A percentile compares a stretch with the other conserved stretches of the same genome.
phyloP scores from a whole-genome alignment of 2,329 filamentous ascomycete species.

The Fusarium pseudocircinatum region DNA sequence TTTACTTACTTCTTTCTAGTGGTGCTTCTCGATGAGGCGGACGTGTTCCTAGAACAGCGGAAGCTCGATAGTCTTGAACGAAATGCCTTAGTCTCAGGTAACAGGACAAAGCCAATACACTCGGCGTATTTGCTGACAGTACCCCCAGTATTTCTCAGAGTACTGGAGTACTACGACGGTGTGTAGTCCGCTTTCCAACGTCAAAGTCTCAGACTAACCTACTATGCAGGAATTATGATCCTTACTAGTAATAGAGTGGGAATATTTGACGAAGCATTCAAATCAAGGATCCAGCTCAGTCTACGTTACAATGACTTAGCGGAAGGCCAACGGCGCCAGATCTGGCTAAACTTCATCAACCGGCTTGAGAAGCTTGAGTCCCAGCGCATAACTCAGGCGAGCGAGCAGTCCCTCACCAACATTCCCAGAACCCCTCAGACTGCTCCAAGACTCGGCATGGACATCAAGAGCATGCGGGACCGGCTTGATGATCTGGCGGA shows the following conservation, averaged over 20 bases:
- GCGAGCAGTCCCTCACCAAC: fast-evolving
- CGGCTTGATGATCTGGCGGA: neutral
- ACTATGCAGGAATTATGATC: neutral
- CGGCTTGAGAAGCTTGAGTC: neutral
- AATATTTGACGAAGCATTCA: neutral
- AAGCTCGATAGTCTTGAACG: neutral
- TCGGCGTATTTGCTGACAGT: fast-evolving
- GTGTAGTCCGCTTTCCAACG: too few species aligned
- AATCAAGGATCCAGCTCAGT: neutral
- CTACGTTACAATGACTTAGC: neutral
- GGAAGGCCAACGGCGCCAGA: fast-evolving
- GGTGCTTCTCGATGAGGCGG: neutral
- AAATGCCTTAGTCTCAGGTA: neutral
- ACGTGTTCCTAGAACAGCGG: slow-evolving; percentile 11
- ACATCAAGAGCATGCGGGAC: neutral
- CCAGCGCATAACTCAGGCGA: fast-evolving
- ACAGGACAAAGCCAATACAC: fast-evolving
- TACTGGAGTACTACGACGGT: neutral
- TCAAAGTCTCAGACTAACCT: too few species aligned
- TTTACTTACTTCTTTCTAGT: neutral
- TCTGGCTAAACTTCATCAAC: neutral
- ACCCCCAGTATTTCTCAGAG: neutral
- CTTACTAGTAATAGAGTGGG: neutral
- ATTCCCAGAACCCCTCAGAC: fast-evolving
- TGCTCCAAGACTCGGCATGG: neutral